A percentile compares a stretch with the other conserved stretches of the same genome.
phyloP scores from a whole-genome alignment of 2,329 filamentous ascomycete genomes.

The Fusarium veterinarium region DNA sequence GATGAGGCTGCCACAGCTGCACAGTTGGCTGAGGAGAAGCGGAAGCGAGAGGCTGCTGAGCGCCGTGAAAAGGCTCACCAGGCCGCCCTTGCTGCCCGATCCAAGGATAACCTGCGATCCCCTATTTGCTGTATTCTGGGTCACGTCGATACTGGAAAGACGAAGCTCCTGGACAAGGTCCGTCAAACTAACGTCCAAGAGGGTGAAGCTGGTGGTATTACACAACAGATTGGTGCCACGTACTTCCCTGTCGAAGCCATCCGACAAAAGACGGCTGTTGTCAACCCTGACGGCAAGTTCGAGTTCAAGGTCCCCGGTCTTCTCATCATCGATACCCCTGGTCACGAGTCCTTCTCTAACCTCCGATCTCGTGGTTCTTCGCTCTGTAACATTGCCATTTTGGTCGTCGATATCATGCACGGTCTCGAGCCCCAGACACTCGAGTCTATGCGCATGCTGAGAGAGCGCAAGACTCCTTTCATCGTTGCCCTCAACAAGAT shows the following conservation, averaged over 20 bases:
- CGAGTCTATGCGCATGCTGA: slow-evolving; percentile 94
- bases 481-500: slow-evolving; percentile 99
- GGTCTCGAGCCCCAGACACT: slow-evolving; percentile 96
- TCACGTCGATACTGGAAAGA: slow-evolving; percentile 99
- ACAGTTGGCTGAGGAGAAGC: slow-evolving; percentile 76
- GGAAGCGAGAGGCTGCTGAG: slow-evolving; percentile 90
- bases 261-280: slow-evolving; percentile 89
- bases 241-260: slow-evolving; percentile 98
- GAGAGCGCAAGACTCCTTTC: slow-evolving; percentile 95
- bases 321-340: slow-evolving; percentile 96
- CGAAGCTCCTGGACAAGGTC: slow-evolving; percentile 98
- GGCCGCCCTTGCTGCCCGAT: slow-evolving; percentile 89
- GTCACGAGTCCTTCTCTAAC: slow-evolving; percentile 99
- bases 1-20: slow-evolving; percentile 82
- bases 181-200: slow-evolving; percentile 99
- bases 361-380: slow-evolving; percentile 95
- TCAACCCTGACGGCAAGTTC: slow-evolving; percentile 90
- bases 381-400: slow-evolving; percentile 98
- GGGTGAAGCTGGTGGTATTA: slow-evolving; percentile 99
- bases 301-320: slow-evolving; percentile 98
- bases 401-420: slow-evolving; percentile 99
- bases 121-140: slow-evolving; percentile 99
- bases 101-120: slow-evolving; percentile 93
- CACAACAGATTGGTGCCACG: slow-evolving; percentile 98
- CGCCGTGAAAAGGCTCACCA: slow-evolving; percentile 90